Evolutionary conservation across 2,329 filamentous ascomycete species (phyloP).

Genomic region (Gremmenia infestans): DNA sequence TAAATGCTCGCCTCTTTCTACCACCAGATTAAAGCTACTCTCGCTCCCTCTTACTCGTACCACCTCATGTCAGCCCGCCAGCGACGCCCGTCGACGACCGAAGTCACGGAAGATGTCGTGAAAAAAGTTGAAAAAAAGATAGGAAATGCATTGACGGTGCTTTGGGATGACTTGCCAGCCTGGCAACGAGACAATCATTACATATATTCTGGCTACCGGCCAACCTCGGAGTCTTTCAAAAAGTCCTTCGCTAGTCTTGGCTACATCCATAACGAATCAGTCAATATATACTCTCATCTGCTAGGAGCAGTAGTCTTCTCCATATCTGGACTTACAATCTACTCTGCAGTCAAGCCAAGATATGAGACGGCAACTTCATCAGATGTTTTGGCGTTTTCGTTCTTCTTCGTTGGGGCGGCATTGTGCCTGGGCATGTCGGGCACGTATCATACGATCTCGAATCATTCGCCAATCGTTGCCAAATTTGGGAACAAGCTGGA

Average conservation of each 20-base stretch:
- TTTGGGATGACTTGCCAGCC: slow-evolving; percentile 47
- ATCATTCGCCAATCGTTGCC: slow-evolving; percentile 75
- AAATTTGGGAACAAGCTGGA: slow-evolving; percentile 89
- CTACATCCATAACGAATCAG: slow-evolving; percentile 58
- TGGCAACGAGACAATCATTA: slow-evolving; percentile 64
- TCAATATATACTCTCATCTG: slow-evolving; percentile 70
- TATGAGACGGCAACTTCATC: slow-evolving; percentile 56
- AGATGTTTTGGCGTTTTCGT: slow-evolving; percentile 69
- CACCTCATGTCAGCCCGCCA: slow-evolving; percentile 24
- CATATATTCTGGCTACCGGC: slow-evolving; percentile 62
- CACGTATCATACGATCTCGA: slow-evolving; percentile 77
- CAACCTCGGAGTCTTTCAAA: slow-evolving; percentile 54
- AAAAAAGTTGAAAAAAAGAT: slow-evolving; percentile 29
- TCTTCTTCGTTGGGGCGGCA: slow-evolving; percentile 73
- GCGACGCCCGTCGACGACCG: slow-evolving; percentile 22
- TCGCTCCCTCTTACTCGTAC: neutral
- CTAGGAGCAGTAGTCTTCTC: slow-evolving; percentile 59
- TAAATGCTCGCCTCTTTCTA: neutral
- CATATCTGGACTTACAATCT: slow-evolving; percentile 47
- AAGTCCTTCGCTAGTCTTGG: slow-evolving; percentile 53
- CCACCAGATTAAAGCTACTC: neutral
- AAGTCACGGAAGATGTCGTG: slow-evolving; percentile 19
- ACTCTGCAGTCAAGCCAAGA: slow-evolving; percentile 54
- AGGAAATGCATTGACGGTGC: slow-evolving; percentile 37
- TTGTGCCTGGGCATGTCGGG: slow-evolving; percentile 76